A percentile compares a stretch with the other conserved stretches of the same genome.
Conservation (phyloP, 805 yeast species). For the Candida awuae region DNA sequence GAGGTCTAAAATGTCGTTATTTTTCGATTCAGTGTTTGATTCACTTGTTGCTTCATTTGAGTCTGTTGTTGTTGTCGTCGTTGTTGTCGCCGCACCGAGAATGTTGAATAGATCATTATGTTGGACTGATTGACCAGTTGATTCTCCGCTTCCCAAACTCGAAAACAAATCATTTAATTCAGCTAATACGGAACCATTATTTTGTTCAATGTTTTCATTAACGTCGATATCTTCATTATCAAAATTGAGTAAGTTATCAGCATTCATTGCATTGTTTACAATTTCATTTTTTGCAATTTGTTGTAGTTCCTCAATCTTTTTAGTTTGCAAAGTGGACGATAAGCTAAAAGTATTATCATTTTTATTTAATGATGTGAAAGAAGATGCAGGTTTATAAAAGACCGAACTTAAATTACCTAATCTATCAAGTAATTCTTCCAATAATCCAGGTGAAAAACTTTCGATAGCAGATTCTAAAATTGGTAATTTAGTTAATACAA, state of each 20-base stretch:
- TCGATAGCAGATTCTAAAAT: conserved; percentile 67
- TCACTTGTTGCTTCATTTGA: no score
- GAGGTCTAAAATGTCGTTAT: conserved; percentile 10
- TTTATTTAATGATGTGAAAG: conserved; percentile 35
- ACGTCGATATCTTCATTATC: conserved; percentile 48
- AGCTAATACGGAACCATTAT: conserved; percentile 43
- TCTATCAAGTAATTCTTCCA: conserved; percentile 65
- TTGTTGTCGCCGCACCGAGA: conserved; percentile 2
- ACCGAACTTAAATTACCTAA: conserved; percentile 82
- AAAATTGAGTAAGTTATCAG: conserved; percentile 79
- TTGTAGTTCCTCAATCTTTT: conserved; percentile 69
- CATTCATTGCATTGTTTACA: conserved; percentile 47
- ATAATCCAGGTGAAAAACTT: conserved; percentile 55
- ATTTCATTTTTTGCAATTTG: conserved; percentile 72
- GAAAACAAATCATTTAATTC: conserved; percentile 70
- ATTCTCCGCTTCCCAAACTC: conserved; percentile 20
- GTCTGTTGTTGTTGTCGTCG: not conserved
- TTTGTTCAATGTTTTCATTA: conserved; percentile 16
- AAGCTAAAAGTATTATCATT: conserved; percentile 15
- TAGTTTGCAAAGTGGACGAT: conserved; percentile 31
- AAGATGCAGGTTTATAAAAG: conserved; percentile 72
- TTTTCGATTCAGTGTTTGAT: not conserved
- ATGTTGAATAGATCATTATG: conserved; percentile 16
- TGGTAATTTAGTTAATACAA: conserved; percentile 59
- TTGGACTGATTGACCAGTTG: conserved; percentile 11